phyloP scores from a whole-genome alignment of 2,329 filamentous ascomycete genomes.

The Arthrobotrys entomopaga region DNA sequence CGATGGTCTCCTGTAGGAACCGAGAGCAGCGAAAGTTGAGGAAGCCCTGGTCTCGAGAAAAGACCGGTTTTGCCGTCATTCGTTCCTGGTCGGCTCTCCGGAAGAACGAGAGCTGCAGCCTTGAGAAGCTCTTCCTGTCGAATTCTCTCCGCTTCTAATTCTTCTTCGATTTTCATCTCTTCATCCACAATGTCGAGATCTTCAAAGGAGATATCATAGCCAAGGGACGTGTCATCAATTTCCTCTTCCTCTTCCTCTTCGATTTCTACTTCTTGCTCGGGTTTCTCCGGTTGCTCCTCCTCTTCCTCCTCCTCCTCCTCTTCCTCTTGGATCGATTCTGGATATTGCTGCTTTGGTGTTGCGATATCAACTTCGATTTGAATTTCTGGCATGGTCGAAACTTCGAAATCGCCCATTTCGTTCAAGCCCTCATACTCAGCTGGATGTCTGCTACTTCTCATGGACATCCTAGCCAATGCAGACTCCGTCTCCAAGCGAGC shows the following conservation, averaged over 20 bases:
- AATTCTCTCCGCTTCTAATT: constrained; percentile 27
- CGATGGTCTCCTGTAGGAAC: constrained; percentile 20
- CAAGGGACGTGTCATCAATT: constrained; percentile 21
- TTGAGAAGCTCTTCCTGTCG: constrained; percentile 30
- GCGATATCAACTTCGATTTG: constrained; percentile 30
- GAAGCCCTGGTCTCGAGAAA: constrained; percentile 30
- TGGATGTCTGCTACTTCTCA: constrained; percentile 49
- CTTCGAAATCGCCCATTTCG: constrained; percentile 35
- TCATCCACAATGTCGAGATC: constrained; percentile 41
- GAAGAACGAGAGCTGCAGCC: constrained; percentile 38
- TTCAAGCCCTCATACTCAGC: constrained; percentile 52
- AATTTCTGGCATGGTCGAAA: constrained; percentile 38
- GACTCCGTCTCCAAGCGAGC: constrained; percentile 45
- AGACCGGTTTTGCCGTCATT: constrained; percentile 34
- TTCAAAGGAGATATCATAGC: constrained; percentile 34
- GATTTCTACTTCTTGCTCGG: not conserved
- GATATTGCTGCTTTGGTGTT: constrained; percentile 47
- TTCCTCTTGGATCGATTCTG: constrained; percentile 24
- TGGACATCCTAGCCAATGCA: constrained; percentile 48
- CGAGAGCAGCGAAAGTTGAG: constrained; percentile 50
- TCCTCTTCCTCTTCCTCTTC: constrained; percentile 27
- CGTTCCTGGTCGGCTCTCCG: constrained; percentile 43
- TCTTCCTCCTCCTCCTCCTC: constrained; percentile 14
- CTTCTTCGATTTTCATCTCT: constrained; percentile 40
- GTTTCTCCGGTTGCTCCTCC: not conserved